Evolutionary conservation across 805 yeast species (phyloP).

Genomic region (Suhomyces sp.): DNA sequence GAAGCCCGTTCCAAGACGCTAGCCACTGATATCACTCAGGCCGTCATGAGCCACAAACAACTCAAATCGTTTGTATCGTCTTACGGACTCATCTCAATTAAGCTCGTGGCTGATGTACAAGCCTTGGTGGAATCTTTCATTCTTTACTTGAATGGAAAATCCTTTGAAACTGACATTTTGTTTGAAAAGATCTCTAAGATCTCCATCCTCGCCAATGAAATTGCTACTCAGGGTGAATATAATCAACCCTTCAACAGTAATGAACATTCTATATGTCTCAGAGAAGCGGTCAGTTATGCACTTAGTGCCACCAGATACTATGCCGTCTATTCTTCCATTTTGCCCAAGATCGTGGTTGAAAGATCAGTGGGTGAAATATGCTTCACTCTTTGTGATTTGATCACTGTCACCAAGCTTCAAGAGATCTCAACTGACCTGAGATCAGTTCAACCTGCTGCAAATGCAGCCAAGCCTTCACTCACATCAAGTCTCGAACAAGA

Average conservation of each 20-base stretch:
- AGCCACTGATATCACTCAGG: conserved; percentile 17
- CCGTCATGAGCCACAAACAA: conserved; percentile 18
- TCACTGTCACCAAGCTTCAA: conserved; percentile 51
- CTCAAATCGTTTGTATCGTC: conserved; percentile 29
- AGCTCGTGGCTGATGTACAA: conserved; percentile 45
- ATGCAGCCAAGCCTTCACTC: background rate
- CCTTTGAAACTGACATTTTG: conserved; percentile 35
- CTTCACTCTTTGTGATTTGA: conserved; percentile 60
- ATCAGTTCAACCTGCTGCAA: conserved; percentile 5
- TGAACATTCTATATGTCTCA: conserved; percentile 48
- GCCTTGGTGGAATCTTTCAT: conserved; percentile 48
- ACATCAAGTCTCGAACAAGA: conserved; percentile 11
- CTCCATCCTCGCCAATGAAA: conserved; percentile 44
- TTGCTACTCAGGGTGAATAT: conserved; percentile 33
- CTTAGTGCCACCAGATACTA: conserved; percentile 76
- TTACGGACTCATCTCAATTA: conserved; percentile 47
- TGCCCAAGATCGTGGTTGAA: conserved; percentile 71
- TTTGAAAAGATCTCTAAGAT: conserved; percentile 53
- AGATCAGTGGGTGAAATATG: conserved; percentile 74
- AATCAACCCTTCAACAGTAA: conserved; percentile 21
- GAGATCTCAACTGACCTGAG: conserved; percentile 9
- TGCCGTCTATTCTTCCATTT: conserved; percentile 56
- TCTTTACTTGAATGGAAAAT: conserved; percentile 24
- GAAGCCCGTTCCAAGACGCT: conserved; percentile 40
- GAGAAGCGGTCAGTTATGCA: conserved; percentile 68